Conservation (phyloP, 495 filamentous ascomycete species). For the Neurospora sublineolata region DNA sequence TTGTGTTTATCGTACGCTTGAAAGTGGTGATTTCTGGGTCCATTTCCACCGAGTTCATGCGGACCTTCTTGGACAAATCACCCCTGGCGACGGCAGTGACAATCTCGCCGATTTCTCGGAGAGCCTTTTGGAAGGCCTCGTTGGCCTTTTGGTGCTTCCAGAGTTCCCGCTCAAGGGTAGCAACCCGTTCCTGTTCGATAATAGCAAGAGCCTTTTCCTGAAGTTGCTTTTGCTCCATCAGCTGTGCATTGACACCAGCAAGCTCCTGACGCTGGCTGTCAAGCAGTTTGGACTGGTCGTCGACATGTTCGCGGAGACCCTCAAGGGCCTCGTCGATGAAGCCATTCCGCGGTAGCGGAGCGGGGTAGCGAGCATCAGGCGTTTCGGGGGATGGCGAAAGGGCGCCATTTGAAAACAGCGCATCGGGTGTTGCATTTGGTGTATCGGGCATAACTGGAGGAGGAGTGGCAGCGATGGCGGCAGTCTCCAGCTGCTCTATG, state of each 20-base stretch:
- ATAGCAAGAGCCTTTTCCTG: conserved; percentile 49
- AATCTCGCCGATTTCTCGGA: conserved; percentile 94
- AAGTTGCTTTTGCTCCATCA: conserved; percentile 53
- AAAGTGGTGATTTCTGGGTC: conserved; percentile 99
- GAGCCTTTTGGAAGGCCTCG: conserved; percentile 93
- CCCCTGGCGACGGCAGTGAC: conserved; percentile 91
- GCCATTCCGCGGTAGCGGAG: conserved; percentile 22
- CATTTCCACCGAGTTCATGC: conserved; percentile 93
- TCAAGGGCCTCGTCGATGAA: conserved; percentile 57
- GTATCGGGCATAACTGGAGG: conserved; percentile 44
- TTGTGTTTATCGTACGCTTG: conserved; percentile 94
- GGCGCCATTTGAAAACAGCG: conserved; percentile 41
- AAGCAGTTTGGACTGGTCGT: conserved; percentile 69
- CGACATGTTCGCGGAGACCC: conserved; percentile 60
- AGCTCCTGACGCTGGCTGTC: conserved; percentile 62
- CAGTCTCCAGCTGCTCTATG: conserved; percentile 57
- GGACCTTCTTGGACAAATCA: conserved; percentile 94
- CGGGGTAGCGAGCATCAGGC: conserved; percentile 9
- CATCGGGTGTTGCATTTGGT: conserved; percentile 44
- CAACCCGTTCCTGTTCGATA: conserved; percentile 42
- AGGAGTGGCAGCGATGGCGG: conserved; percentile 37
- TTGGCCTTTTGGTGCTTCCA: conserved; percentile 97
- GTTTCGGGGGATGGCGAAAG: conserved; percentile 1
- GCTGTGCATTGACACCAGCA: conserved; percentile 53
- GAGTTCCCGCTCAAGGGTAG: conserved; percentile 72